Evolutionary conservation across 371 early-diverging fungal species (phyloP).

Genomic region (Actinomucor elegans): DNA sequence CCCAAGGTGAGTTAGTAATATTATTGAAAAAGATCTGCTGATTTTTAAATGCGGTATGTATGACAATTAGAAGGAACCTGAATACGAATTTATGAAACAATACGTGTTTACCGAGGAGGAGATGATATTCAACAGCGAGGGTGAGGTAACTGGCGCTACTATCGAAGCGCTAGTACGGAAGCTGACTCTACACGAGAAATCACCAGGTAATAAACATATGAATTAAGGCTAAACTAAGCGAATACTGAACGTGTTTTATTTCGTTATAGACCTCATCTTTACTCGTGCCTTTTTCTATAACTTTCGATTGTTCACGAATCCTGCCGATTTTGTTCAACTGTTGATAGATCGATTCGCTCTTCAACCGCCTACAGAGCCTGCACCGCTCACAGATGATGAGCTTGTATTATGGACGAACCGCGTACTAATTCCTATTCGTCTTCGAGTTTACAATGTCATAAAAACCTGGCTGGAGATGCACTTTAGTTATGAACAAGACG

Average conservation of each 20-base stretch:
- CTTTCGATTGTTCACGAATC: constrained; percentile 82
- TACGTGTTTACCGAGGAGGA: constrained; percentile 55
- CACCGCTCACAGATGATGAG: constrained; percentile 62
- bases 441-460: constrained; percentile 87
- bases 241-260: too few relatives aligned
- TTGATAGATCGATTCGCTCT: constrained; percentile 75
- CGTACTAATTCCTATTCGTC: constrained; percentile 82
- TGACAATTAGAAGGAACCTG: constrained; percentile 29
- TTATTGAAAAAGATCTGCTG: too few relatives aligned
- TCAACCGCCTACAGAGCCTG: constrained; percentile 66
- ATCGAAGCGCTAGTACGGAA: constrained; percentile 81
- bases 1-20: too few relatives aligned
- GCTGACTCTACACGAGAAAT: constrained; percentile 84
- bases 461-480: constrained; percentile 90
- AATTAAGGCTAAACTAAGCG: too few relatives aligned
- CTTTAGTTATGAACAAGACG: constrained; percentile 69
- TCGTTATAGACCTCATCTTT: constrained; percentile 75
- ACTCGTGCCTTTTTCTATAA: constrained; percentile 86
- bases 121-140: constrained; percentile 79
- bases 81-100: constrained; percentile 76
- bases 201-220: constrained; percentile 44
- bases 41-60: too few relatives aligned
- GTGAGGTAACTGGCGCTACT: constrained; percentile 87
- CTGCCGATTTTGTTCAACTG: constrained; percentile 66
- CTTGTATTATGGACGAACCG: constrained; percentile 78